Conservation (phyloP, 2,329 filamentous ascomycete genomes). For the Fusarium zealandicum region DNA sequence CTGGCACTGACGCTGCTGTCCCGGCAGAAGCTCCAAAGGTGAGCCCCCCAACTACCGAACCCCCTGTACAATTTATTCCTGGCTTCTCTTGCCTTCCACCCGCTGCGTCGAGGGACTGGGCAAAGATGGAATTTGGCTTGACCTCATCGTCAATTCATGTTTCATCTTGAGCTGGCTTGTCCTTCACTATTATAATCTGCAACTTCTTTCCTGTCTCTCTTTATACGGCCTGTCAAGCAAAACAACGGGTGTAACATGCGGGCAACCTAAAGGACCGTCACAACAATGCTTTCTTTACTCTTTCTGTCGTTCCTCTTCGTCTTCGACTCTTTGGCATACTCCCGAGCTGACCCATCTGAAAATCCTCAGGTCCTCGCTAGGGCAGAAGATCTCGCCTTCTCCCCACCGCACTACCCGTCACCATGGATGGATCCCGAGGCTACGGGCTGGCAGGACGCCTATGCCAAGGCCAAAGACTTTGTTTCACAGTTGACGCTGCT, state of each 20-base stretch:
- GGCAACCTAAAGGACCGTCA: conserved; percentile 2
- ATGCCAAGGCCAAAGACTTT: conserved; percentile 77
- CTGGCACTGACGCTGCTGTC: conserved; percentile 39
- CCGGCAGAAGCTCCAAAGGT: conserved; percentile 26
- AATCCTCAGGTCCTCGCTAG: conserved; percentile 29
- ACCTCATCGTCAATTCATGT: background rate
- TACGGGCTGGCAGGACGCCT: conserved; percentile 76
- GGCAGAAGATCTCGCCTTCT: conserved; percentile 46
- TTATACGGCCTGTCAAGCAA: background rate
- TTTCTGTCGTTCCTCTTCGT: conserved; percentile 11
- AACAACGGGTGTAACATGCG: background rate
- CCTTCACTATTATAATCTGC: background rate
- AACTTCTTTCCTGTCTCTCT: background rate
- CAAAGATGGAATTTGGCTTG: background rate
- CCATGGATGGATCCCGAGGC: conserved; percentile 83
- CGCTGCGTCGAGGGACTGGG: background rate
- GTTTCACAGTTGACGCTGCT: conserved; percentile 82
- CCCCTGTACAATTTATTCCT: background rate
- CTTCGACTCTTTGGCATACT: conserved; percentile 11
- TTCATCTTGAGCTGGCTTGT: background rate
- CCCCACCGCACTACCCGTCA: conserved; percentile 77
- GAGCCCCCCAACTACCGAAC: background rate
- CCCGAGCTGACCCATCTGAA: conserved; percentile 35
- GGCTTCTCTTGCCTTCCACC: conserved; percentile 2
- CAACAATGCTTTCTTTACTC: conserved; percentile 26